Percentiles rank a stretch among this genome's conserved stretches.
Conservation (phyloP, 345 rosid species). For the Brassica incana region DNA sequence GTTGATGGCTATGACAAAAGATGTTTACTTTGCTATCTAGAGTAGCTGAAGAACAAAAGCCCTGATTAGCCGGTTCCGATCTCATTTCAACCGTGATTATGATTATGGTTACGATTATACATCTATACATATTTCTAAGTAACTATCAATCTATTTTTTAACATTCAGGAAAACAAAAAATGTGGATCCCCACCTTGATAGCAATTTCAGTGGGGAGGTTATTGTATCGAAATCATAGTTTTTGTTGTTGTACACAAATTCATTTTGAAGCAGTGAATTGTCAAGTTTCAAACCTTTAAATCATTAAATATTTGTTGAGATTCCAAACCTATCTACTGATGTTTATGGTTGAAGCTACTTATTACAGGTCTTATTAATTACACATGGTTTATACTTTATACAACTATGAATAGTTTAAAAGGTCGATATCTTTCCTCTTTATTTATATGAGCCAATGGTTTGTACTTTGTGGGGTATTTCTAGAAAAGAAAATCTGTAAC, state of each 20-base stretch:
- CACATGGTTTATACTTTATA: slow-evolving; percentile 11
- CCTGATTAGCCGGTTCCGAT: slow-evolving; percentile 3
- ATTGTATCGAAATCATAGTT: slow-evolving; percentile 13
- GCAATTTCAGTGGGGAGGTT: slow-evolving; percentile 25
- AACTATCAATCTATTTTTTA: slow-evolving; percentile 10
- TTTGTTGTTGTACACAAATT: neutral
- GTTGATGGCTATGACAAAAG: slow-evolving; percentile 33
- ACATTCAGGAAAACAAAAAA: slow-evolving; percentile 2
- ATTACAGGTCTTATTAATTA: slow-evolving; percentile 1
- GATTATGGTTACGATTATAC: slow-evolving; percentile 6
- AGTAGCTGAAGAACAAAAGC: slow-evolving; percentile 12
- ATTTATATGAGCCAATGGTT: slow-evolving; percentile 26
- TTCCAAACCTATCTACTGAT: neutral
- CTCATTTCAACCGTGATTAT: slow-evolving; percentile 29
- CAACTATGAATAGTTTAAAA: slow-evolving; percentile 18
- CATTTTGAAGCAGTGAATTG: neutral
- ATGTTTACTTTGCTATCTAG: slow-evolving; percentile 19
- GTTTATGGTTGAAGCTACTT: neutral
- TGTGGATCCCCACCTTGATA: slow-evolving; percentile 36
- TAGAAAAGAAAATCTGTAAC: slow-evolving; percentile 5
- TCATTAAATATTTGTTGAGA: neutral
- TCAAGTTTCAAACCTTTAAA: neutral
- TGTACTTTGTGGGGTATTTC: slow-evolving; percentile 34
- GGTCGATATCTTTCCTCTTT: neutral
- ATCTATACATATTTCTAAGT: slow-evolving; percentile 12